These are phyloP conservation scores for Larix kaempferi DNA, from an alignment of 75 land plant species.

Conservation along the genomic window DNA sequence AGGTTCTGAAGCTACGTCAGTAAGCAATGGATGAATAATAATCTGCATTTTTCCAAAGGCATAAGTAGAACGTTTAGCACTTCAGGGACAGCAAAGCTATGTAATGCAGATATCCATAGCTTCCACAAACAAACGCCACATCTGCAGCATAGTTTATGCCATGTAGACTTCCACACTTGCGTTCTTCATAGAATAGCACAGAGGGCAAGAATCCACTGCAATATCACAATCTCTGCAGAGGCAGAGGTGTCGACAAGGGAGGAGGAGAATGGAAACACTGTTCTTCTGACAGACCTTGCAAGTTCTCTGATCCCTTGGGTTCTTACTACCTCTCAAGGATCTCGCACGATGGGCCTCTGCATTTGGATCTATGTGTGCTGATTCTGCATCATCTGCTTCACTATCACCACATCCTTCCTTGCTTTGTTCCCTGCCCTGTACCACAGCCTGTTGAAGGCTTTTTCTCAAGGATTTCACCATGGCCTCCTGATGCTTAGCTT, in stretches of 20 bases:
- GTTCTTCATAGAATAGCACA: conserved; percentile 28
- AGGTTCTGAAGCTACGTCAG: too few relatives aligned
- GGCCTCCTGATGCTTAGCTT: conserved; percentile 48
- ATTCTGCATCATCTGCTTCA: conserved; percentile 68
- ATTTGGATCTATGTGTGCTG: conserved; percentile 53
- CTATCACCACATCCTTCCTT: conserved; percentile 17
- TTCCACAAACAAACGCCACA: too few relatives aligned
- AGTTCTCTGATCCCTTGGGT: conserved; percentile 18
- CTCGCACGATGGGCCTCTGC: background rate
- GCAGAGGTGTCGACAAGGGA: conserved; percentile 51
- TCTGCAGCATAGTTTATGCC: conserved; percentile 2
- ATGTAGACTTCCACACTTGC: conserved; percentile 51
- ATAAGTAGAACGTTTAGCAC: too few relatives aligned
- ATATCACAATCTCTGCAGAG: conserved; percentile 32
- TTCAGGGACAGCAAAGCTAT: too few relatives aligned
- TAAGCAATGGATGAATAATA: too few relatives aligned
- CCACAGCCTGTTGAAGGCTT: conserved; percentile 62
- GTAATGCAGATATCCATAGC: too few relatives aligned
- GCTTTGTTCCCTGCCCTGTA: conserved; percentile 25
- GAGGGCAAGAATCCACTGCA: conserved; percentile 24
- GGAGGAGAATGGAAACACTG: conserved; percentile 24
- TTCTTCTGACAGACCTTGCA: conserved; percentile 27
- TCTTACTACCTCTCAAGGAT: background rate
- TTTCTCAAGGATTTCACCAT: conserved; percentile 47
- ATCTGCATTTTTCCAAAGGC: too few relatives aligned